These are phyloP conservation scores for Colletotrichum orchidophilum DNA, from an alignment of 2,329 filamentous ascomycete genomes.

Conservation along the genomic window DNA sequence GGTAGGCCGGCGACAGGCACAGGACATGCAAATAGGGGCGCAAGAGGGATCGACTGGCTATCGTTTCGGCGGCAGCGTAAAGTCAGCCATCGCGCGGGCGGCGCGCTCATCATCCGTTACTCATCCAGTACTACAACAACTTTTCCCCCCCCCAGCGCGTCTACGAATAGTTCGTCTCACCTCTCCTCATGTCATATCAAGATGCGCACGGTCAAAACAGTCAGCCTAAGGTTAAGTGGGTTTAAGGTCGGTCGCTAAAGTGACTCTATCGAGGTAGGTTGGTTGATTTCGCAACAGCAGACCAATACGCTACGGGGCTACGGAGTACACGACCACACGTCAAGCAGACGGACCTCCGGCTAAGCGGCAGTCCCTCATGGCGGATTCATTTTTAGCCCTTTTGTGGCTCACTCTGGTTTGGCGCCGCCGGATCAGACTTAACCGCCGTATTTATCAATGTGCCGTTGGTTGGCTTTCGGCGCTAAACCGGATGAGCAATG, in stretches of 20 bases:
- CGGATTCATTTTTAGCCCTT: slow-evolving; percentile 2
- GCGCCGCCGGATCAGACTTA: slow-evolving; percentile 3
- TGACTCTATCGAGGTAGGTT: background rate
- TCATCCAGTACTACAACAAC: background rate
- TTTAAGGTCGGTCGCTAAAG: slow-evolving; percentile 5
- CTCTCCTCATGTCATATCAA: slow-evolving; percentile 13
- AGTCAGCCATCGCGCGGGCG: background rate
- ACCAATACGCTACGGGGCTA: slow-evolving; percentile 4
- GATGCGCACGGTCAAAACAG: slow-evolving; percentile 22
- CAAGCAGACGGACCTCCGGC: slow-evolving; percentile 11
- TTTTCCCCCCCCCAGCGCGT: background rate
- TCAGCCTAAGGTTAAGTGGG: slow-evolving; percentile 3
- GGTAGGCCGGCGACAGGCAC: background rate
- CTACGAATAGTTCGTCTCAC: background rate
- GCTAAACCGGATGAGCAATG: background rate
- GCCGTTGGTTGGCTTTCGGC: background rate
- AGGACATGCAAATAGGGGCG: background rate
- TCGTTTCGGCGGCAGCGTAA: slow-evolving; percentile 11
- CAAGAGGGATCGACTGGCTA: slow-evolving; percentile 16
- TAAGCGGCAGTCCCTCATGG: slow-evolving; percentile 16
- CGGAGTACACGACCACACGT: slow-evolving; percentile 15
- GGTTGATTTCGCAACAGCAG: slow-evolving; percentile 1
- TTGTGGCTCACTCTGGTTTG: background rate
- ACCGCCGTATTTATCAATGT: background rate
- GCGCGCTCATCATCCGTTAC: background rate